Evolutionary conservation across 164 flowering plant genomes (phyloP).

Genomic region (Vitis cinerea): DNA sequence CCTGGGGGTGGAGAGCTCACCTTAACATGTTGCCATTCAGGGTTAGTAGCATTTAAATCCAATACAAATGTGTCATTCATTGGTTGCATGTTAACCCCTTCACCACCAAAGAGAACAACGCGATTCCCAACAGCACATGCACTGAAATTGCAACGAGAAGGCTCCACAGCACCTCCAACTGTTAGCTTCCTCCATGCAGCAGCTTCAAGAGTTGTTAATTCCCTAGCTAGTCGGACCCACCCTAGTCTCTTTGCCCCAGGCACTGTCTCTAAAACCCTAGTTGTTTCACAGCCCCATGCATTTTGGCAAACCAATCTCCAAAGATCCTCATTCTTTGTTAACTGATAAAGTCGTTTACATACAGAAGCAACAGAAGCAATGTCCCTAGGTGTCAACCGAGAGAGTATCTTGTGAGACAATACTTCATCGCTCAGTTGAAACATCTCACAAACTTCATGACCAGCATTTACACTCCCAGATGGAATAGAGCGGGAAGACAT

Average conservation of each 20-base stretch:
- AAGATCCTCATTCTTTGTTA: conserved; percentile 79
- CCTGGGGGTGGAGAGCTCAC: conserved; percentile 98
- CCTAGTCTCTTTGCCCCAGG: conserved; percentile 85
- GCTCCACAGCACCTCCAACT: conserved; percentile 90
- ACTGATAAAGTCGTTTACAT: conserved; percentile 57
- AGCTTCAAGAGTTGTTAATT: conserved; percentile 89
- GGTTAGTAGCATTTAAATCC: conserved; percentile 72
- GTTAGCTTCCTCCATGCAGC: conserved; percentile 90
- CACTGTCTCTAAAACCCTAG: conserved; percentile 74
- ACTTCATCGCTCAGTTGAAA: conserved; percentile 84
- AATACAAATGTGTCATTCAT: conserved; percentile 94
- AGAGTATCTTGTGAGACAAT: conserved; percentile 61
- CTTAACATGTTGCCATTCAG: conserved; percentile 83
- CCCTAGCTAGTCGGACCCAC: conserved; percentile 87
- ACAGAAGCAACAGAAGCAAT: conserved; percentile 87
- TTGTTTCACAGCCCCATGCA: conserved; percentile 95
- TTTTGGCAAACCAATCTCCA: conserved; percentile 97
- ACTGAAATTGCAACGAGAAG: conserved; percentile 89
- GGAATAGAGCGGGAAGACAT: conserved; percentile 33
- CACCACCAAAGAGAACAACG: conserved; percentile 91
- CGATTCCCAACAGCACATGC: conserved; percentile 95
- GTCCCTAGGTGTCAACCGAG: conserved; percentile 81
- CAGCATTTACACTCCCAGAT: conserved; percentile 43
- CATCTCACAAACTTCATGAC: conserved; percentile 67
- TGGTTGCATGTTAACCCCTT: conserved; percentile 95